phyloP scores from a whole-genome alignment of 2,329 filamentous ascomycete species.

The Pseudocercospora vitis region DNA sequence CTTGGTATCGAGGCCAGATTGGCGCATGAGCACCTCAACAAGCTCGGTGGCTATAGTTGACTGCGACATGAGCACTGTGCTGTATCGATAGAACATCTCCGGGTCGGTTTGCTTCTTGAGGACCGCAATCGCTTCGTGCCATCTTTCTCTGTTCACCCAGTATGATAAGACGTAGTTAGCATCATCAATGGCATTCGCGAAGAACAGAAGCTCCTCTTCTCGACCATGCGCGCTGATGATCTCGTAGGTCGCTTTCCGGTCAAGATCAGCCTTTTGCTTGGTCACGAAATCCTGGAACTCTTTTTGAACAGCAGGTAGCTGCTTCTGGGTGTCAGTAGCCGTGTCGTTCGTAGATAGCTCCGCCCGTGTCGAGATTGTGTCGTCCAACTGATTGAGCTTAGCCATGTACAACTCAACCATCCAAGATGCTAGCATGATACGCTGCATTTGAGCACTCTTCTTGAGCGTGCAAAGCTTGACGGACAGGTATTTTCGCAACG shows the following conservation, averaged over 20 bases:
- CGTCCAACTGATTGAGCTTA: constrained; percentile 90
- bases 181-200: constrained; percentile 83
- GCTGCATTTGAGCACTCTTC: constrained; percentile 84
- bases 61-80: constrained; percentile 93
- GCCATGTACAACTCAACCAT: constrained; percentile 96
- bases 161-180: constrained; percentile 94
- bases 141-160: constrained; percentile 94
- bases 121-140: constrained; percentile 81
- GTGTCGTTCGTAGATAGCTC: constrained; percentile 69
- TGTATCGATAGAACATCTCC: constrained; percentile 94
- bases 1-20: constrained; percentile 78
- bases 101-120: constrained; percentile 90
- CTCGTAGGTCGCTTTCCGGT: constrained; percentile 90
- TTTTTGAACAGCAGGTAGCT: constrained; percentile 67
- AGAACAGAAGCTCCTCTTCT: constrained; percentile 88
- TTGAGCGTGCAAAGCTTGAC: constrained; percentile 81
- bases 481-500: constrained; percentile 82
- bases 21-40: constrained; percentile 94
- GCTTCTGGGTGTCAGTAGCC: constrained; percentile 61
- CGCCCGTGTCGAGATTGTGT: constrained; percentile 86
- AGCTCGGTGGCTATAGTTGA: constrained; percentile 67
- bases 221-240: constrained; percentile 93
- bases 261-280: constrained; percentile 82
- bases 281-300: constrained; percentile 88
- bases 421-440: constrained; percentile 94